Percentiles rank a stretch among this genome's conserved stretches.
phyloP scores from a whole-genome alignment of 176 grass and related monocot species.

The Hordeum marinum region DNA sequence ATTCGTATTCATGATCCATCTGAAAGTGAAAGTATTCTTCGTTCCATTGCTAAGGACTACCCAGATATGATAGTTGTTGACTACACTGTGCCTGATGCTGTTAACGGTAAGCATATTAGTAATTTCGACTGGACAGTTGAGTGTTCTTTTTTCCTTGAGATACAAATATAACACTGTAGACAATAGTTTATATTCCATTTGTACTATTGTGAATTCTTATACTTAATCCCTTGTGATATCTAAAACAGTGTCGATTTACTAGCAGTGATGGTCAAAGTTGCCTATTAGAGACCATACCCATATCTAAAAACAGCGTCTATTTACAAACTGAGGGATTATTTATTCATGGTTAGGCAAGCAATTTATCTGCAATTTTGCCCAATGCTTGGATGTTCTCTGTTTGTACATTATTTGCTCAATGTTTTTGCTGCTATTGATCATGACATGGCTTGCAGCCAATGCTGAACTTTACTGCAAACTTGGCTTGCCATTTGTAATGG shows the following conservation, averaged over 20 bases:
- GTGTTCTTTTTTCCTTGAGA: neutral
- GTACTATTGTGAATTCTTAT: constrained; percentile 6
- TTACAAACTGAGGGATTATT: neutral
- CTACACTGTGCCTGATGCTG: constrained; percentile 88
- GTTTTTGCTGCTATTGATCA: constrained; percentile 11
- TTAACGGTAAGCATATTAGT: constrained; percentile 57
- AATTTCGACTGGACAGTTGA: neutral
- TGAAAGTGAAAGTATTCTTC: constrained; percentile 64
- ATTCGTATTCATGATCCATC: constrained; percentile 60
- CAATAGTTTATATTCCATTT: neutral
- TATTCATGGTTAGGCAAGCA: neutral
- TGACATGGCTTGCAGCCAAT: constrained; percentile 43
- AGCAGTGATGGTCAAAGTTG: neutral
- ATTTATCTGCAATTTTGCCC: neutral
- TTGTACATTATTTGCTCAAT: constrained; percentile 17
- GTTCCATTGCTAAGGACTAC: constrained; percentile 50
- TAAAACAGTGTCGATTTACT: no score
- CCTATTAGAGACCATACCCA: neutral
- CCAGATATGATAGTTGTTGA: constrained; percentile 81
- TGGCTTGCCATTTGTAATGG: constrained; percentile 90
- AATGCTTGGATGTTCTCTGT: constrained; percentile 15
- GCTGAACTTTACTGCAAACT: constrained; percentile 87
- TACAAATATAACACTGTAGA: neutral
- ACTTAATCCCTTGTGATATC: neutral
- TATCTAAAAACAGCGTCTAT: neutral